These are phyloP conservation scores for Blakeslea trispora DNA, from an alignment of 371 early-diverging fungal genomes.

Conservation along the genomic window DNA sequence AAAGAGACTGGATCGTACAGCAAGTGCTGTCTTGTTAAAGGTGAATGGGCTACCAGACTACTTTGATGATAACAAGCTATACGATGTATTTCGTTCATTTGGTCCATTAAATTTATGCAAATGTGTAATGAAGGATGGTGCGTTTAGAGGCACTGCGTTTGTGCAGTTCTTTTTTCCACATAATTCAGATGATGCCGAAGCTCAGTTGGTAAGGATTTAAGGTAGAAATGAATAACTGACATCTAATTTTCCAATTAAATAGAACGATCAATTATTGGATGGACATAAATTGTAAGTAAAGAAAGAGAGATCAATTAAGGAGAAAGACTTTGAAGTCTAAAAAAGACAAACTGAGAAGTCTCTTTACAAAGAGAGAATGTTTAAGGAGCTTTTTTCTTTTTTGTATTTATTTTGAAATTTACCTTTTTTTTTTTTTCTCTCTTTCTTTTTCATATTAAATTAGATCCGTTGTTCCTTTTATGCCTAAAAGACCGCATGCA, in stretches of 20 bases:
- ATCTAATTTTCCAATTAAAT: conserved; percentile 19
- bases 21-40: conserved; percentile 29
- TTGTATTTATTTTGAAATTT: too few species aligned
- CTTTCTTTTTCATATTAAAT: not conserved
- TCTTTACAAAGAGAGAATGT: conserved; percentile 7
- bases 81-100: conserved; percentile 41
- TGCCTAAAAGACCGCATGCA: conserved; percentile 15
- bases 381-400: conserved; percentile 1
- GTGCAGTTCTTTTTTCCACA: conserved; percentile 41
- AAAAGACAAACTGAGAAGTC: too few species aligned
- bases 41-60: conserved; percentile 34
- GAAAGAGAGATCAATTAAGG: not conserved
- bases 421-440: conserved; percentile 6
- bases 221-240: not conserved
- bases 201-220: conserved; percentile 37
- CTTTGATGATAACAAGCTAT: conserved; percentile 35
- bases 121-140: conserved; percentile 26
- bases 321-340: conserved; percentile 1
- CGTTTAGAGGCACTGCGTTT: conserved; percentile 31
- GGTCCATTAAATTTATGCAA: conserved; percentile 45
- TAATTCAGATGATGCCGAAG: conserved; percentile 32
- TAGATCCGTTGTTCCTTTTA: conserved; percentile 30
- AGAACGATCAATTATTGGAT: conserved; percentile 38
- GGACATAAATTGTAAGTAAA: conserved; percentile 43
- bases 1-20: conserved; percentile 28